Percentiles rank a stretch among this genome's conserved stretches.
phyloP scores from a whole-genome alignment of 164 flowering plant species.

The Stephania cephalantha region DNA sequence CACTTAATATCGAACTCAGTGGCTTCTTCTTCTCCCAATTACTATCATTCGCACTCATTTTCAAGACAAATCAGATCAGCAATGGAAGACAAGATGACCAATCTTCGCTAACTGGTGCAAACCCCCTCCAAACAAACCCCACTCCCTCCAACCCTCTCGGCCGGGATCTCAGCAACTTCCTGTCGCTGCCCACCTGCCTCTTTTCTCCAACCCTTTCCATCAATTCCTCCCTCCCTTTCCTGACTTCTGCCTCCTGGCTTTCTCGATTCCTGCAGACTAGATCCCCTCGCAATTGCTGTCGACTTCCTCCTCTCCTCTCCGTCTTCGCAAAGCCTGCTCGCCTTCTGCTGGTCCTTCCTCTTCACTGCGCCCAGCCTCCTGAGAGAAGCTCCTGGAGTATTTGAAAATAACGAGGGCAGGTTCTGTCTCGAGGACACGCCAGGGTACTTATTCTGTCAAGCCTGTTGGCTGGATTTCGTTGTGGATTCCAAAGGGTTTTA shows the following conservation, averaged over 20 bases:
- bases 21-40: too few species aligned
- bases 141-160: slow-evolving; percentile 46
- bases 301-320: slow-evolving; percentile 41
- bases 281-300: slow-evolving; percentile 38
- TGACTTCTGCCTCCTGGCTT: slow-evolving; percentile 58
- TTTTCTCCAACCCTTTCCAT: slow-evolving; percentile 35
- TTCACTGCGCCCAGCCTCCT: slow-evolving; percentile 65
- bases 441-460: slow-evolving; percentile 64
- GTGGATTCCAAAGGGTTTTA: slow-evolving; percentile 51
- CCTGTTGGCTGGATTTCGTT: slow-evolving; percentile 83
- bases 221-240: slow-evolving; percentile 31
- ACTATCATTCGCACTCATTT: too few species aligned
- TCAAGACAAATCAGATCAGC: too few species aligned
- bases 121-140: slow-evolving; percentile 43
- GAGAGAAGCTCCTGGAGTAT: slow-evolving; percentile 85
- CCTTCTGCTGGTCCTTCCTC: slow-evolving; percentile 49
- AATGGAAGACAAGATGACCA: slow-evolving; percentile 23
- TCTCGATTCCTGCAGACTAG: slow-evolving; percentile 40
- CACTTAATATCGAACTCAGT: too few species aligned
- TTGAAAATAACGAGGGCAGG: slow-evolving; percentile 24
- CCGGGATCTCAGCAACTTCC: too few species aligned
- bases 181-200: slow-evolving; percentile 26
- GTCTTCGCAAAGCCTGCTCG: slow-evolving; percentile 48
- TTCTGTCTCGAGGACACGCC: slow-evolving; percentile 40
- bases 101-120: slow-evolving; percentile 72